phyloP scores from a whole-genome alignment of 164 flowering plant species.

The Dillenia suffruticosa region DNA sequence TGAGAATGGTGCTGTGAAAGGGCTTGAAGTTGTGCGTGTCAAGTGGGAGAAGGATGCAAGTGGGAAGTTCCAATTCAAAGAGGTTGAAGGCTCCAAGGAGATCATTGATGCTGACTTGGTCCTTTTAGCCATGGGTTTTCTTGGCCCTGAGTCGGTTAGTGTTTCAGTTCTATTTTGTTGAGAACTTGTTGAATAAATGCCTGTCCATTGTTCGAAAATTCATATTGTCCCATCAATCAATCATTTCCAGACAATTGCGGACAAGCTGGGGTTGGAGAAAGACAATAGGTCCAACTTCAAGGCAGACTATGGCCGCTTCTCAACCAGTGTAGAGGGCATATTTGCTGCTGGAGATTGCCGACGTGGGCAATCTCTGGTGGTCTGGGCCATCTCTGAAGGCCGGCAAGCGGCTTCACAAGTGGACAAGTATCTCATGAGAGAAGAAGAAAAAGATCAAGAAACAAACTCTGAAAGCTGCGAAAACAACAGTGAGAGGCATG shows the following conservation, averaged over 20 bases:
- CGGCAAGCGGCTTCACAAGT: constrained; percentile 91
- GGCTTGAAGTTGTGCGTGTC: constrained; percentile 78
- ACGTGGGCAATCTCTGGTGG: constrained; percentile 95
- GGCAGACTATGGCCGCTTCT: constrained; percentile 90
- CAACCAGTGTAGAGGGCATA: constrained; percentile 77
- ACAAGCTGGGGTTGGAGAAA: constrained; percentile 64
- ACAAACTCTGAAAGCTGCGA: constrained; percentile 10
- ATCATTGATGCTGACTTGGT: constrained; percentile 84
- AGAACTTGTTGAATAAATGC: neutral
- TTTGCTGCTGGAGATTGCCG: constrained; percentile 99
- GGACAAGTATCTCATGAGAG: constrained; percentile 52
- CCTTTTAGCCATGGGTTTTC: constrained; percentile 97
- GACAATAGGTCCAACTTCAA: constrained; percentile 86
- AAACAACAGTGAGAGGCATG: constrained; percentile 19
- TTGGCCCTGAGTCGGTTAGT: constrained; percentile 94
- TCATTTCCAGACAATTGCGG: constrained; percentile 59
- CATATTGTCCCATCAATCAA: neutral
- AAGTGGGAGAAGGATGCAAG: constrained; percentile 89
- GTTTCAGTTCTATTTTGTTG: neutral
- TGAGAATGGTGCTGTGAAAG: constrained; percentile 78
- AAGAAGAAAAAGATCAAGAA: constrained; percentile 16
- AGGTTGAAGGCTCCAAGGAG: constrained; percentile 84
- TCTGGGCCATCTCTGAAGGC: constrained; percentile 97
- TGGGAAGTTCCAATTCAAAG: constrained; percentile 83
- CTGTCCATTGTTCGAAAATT: neutral